Base-by-base conservation (phyloP, 2,329 filamentous ascomycete species). In the Colletotrichum sp. region DNA sequence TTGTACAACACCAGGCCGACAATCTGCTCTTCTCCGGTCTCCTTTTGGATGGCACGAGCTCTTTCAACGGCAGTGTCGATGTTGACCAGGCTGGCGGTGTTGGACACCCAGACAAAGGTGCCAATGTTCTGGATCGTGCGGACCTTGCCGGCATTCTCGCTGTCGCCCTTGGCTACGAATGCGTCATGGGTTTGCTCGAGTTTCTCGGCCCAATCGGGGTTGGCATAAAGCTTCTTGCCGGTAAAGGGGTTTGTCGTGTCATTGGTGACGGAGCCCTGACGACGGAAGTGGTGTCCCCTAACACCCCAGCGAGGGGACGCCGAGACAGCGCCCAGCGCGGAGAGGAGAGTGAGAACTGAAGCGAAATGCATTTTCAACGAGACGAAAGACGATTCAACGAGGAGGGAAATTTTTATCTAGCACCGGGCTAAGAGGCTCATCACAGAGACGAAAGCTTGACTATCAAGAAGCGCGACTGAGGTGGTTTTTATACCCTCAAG, bases 171-270 rank as follows among this genome's bases (percentile, higher is more conserved):
- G 15, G 79, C 79, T 13, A 81, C 76, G 80, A 88, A 88, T 26
- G 83, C 78, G 3, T 80, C 78, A 72, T 84, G 78, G 18, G 87
- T 87, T 71, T 83, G 75, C 30, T 86, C 82, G 39, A 89, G 82
- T 80, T 87, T 85, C n/a, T 71, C 77, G 15, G 85, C 83, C 80
- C 87, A 89, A 24, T 78, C 78, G n/a, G 85, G 84, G 81, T 88
- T 88, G 76, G 84, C 85, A 78, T 88, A 90, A 30, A 90, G 82
- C 8, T 84, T 86, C 78, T 87, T 88, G 75, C 87, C 87, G 2
- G 83, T 74, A 79, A 92, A 91, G 1, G 90, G 86, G 71, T 87
- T 87, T 67, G 79, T 55, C 8, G 74, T 34, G 55, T 63, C 24
- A 34, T 77, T 63, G 52, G 52, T 18, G 60, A 59, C 4, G 59